Percentiles rank a stretch among this genome's conserved stretches.
Conservation (phyloP, 176 grass and related monocot genomes). For the Poa pratensis region DNA sequence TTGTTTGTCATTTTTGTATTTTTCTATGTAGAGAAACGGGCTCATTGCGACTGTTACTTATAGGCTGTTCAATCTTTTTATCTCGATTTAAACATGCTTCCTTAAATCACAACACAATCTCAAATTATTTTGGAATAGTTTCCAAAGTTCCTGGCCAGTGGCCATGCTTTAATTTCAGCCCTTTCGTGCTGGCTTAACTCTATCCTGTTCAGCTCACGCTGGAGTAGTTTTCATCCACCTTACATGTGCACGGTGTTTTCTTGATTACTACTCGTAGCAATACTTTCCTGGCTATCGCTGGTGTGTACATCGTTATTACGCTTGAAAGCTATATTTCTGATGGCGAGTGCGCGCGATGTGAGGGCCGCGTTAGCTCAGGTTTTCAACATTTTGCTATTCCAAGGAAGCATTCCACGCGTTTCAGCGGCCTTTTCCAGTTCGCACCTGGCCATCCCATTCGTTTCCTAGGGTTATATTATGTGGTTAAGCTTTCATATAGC, state of each 20-base stretch:
- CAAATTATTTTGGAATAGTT: background rate
- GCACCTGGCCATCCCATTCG: background rate
- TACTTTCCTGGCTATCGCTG: background rate
- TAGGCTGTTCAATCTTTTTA: background rate
- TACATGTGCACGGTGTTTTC: background rate
- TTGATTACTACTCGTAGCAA: background rate
- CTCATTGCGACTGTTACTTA: background rate
- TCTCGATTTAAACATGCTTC: background rate
- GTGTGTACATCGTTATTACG: background rate
- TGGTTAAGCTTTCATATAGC: constrained; percentile 30
- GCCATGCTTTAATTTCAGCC: background rate
- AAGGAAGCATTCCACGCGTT: constrained; percentile 43
- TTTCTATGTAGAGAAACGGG: background rate
- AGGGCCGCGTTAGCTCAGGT: constrained; percentile 19
- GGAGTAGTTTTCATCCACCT: background rate
- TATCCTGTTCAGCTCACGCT: background rate
- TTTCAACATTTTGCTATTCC: constrained; percentile 31
- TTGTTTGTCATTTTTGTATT: background rate
- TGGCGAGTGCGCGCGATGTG: background rate
- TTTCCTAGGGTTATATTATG: background rate
- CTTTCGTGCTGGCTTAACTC: background rate
- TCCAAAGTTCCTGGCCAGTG: background rate
- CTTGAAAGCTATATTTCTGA: constrained; percentile 23
- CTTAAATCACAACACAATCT: background rate
- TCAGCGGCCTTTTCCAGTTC: background rate